phyloP scores from a whole-genome alignment of 169 alveolate species.

The Babesia caballi region DNA sequence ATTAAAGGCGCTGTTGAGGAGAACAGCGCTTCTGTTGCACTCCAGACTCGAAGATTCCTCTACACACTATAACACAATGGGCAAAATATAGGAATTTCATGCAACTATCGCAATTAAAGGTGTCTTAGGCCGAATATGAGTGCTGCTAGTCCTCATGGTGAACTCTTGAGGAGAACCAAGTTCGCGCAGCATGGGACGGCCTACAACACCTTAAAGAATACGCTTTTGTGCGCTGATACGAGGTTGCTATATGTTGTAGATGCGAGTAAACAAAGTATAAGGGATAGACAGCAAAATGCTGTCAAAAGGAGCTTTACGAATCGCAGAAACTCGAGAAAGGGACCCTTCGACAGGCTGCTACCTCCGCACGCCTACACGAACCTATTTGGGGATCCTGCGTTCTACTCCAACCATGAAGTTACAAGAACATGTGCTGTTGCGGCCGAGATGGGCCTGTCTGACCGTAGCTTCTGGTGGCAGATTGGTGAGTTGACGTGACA shows the following conservation, averaged over 20 bases:
- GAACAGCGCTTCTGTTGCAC: no score
- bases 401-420: conserved; percentile 43
- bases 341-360: conserved; percentile 39
- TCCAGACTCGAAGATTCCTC: background rate
- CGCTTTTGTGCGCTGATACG: background rate
- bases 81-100: background rate
- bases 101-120: no score
- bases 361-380: conserved; percentile 55
- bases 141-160: background rate
- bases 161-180: conserved; percentile 27
- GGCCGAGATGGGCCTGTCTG: conserved; percentile 12
- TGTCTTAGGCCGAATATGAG: background rate
- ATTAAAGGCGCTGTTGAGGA: no score
- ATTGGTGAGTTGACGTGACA: conserved; percentile 21
- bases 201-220: conserved; percentile 30
- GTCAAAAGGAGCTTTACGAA: conserved; percentile 23
- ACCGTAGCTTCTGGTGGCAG: conserved; percentile 55
- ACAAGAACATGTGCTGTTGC: conserved; percentile 24
- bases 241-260: conserved; percentile 31
- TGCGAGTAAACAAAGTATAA: background rate
- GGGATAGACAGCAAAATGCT: conserved; percentile 20
- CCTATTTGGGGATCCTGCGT: conserved; percentile 54
- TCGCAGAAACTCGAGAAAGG: conserved; percentile 24
- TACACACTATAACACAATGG: background rate
- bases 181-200: conserved; percentile 59